These are phyloP conservation scores for Wickerhamiella kazuoi DNA, from an alignment of 805 yeast genomes.

Conservation along the genomic window DNA sequence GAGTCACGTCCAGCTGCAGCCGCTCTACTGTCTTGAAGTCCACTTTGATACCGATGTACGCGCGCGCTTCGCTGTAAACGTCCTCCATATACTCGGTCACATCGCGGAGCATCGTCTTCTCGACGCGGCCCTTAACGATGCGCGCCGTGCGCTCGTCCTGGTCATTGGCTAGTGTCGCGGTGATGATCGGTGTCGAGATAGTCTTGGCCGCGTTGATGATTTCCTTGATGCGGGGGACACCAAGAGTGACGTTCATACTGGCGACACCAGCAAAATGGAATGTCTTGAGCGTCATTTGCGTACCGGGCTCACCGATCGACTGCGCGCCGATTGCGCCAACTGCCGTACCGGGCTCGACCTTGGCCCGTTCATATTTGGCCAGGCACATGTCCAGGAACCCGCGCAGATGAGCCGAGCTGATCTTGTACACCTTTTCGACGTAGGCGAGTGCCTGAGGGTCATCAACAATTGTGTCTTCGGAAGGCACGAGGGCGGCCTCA, in stretches of 20 bases:
- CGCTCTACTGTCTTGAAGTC: constrained; percentile 74
- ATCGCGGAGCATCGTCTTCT: constrained; percentile 75
- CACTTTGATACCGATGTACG: constrained; percentile 63
- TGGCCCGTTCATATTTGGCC: constrained; percentile 67
- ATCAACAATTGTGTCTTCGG: constrained; percentile 23
- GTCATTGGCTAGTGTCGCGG: constrained; percentile 81
- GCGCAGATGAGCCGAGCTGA: constrained; percentile 40
- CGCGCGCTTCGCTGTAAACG: constrained; percentile 65
- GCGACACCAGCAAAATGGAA: constrained; percentile 99
- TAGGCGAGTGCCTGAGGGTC: constrained; percentile 18
- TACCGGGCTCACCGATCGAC: constrained; percentile 98
- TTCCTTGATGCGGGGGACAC: constrained; percentile 98
- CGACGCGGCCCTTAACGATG: constrained; percentile 94
- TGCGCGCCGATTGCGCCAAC: constrained; percentile 99
- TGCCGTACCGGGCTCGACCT: constrained; percentile 97
- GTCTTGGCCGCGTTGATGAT: constrained; percentile 92
- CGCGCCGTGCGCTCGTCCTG: constrained; percentile 95
- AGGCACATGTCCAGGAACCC: constrained; percentile 63
- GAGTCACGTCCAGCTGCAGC: constrained; percentile 71
- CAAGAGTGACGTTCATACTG: constrained; percentile 94
- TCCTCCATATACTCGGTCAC: constrained; percentile 84
- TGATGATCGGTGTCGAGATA: constrained; percentile 91
- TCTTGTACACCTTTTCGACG: constrained; percentile 29
- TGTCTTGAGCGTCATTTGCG: constrained; percentile 91
- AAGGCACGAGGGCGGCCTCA: constrained; percentile 28